Evolutionary conservation across 371 early-diverging fungal species (phyloP).

Genomic region (Batrachochytrium dendrobatidis): DNA sequence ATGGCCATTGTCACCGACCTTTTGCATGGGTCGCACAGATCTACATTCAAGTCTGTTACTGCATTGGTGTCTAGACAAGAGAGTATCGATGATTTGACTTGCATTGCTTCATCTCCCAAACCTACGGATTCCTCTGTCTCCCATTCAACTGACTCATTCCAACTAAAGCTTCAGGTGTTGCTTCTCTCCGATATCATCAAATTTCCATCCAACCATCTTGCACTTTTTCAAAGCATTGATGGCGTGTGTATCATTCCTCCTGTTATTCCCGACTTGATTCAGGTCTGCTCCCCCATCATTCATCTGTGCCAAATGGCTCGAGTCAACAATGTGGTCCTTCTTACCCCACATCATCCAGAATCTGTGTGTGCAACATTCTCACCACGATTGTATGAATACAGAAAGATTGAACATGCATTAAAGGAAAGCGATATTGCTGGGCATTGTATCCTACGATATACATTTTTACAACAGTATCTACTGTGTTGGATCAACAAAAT

Average conservation of each 20-base stretch:
- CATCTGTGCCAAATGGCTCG: neutral
- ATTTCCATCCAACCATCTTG: too few relatives aligned
- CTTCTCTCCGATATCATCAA: too few relatives aligned
- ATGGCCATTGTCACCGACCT: neutral
- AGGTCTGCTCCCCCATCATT: neutral
- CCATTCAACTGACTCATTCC: too few relatives aligned
- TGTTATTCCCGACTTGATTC: too few relatives aligned
- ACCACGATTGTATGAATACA: neutral
- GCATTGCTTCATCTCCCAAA: too few relatives aligned
- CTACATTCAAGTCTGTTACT: neutral
- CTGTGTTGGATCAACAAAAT: neutral
- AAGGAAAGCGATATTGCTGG: constrained; percentile 1
- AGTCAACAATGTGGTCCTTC: neutral
- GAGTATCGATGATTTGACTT: too few relatives aligned
- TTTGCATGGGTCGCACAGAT: neutral
- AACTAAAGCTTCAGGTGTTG: too few relatives aligned
- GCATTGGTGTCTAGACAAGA: too few relatives aligned
- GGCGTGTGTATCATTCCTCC: too few relatives aligned
- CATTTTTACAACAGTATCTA: constrained; percentile 3
- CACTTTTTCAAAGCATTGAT: too few relatives aligned
- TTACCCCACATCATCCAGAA: neutral
- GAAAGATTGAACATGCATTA: constrained; percentile 1
- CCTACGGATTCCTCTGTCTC: too few relatives aligned
- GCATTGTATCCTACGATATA: constrained; percentile 2
- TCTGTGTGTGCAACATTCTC: neutral